Evolutionary conservation across 176 grass and related monocot genomes (phyloP).

Genomic region (Triticum timopheevii): DNA sequence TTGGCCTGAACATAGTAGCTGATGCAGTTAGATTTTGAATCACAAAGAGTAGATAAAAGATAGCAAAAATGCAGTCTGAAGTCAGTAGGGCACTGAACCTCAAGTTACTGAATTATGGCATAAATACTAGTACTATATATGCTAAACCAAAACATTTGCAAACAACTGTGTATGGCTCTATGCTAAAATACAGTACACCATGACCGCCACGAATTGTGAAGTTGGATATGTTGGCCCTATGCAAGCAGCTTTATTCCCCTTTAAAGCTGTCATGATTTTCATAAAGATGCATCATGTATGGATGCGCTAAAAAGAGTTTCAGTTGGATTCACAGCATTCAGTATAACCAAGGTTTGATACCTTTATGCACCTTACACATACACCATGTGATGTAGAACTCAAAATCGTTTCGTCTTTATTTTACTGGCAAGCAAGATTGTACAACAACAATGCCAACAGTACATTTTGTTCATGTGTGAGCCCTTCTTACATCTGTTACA

Average conservation of each 20-base stretch:
- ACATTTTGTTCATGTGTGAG: slow-evolving; percentile 1
- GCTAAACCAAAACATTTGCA: background rate
- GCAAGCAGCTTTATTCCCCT: background rate
- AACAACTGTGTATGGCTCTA: background rate
- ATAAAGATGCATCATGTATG: slow-evolving; percentile 29
- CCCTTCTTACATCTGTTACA: slow-evolving; percentile 13
- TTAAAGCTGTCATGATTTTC: slow-evolving; percentile 16
- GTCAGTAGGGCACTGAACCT: background rate
- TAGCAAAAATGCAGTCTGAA: background rate
- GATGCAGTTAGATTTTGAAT: slow-evolving; percentile 24
- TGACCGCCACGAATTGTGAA: background rate
- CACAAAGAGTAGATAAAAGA: background rate
- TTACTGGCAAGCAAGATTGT: background rate
- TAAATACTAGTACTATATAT: background rate
- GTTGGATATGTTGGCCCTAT: background rate
- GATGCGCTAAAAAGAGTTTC: slow-evolving; percentile 1
- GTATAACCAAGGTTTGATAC: background rate
- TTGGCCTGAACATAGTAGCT: slow-evolving; percentile 52
- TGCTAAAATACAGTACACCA: background rate
- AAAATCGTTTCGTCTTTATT: background rate
- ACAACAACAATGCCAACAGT: background rate
- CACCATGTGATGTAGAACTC: background rate
- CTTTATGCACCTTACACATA: background rate
- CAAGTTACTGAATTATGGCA: background rate
- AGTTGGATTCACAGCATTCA: slow-evolving; percentile 3